Conservation (phyloP, 192 early-diverging fungal species). For the Thoreauomyces humboldtii region DNA sequence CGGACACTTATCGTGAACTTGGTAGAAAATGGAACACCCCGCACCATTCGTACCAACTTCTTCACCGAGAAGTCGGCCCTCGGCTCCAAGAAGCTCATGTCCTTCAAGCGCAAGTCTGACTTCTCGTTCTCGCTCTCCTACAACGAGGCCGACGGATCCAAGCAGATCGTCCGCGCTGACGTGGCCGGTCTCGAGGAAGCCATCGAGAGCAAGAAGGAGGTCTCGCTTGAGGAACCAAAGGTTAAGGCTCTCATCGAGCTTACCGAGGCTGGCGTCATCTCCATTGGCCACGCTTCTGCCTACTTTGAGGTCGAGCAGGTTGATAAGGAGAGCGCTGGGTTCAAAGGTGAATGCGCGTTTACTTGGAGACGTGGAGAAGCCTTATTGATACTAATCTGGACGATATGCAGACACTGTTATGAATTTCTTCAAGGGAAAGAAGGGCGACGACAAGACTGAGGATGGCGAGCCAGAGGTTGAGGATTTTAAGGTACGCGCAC, state of each 20-base stretch:
- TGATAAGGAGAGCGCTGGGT: constrained; percentile 24
- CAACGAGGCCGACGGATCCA: constrained; percentile 10
- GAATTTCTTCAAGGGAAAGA: constrained; percentile 44
- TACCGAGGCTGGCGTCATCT: constrained; percentile 72
- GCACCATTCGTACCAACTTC: constrained; percentile 50
- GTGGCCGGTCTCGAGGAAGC: constrained; percentile 72
- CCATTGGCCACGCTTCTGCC: constrained; percentile 58
- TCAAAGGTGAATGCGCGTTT: constrained; percentile 22
- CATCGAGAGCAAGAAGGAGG: constrained; percentile 60
- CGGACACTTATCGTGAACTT: constrained; percentile 32
- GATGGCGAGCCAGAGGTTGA: constrained; percentile 31
- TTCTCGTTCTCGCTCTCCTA: constrained; percentile 78
- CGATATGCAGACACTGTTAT: constrained; percentile 36
- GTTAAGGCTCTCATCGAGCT: constrained; percentile 81
- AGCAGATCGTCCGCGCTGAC: constrained; percentile 54
- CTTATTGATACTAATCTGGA: neutral
- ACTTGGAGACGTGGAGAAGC: neutral
- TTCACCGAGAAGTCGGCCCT: constrained; percentile 67
- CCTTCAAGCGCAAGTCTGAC: constrained; percentile 72
- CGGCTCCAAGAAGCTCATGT: constrained; percentile 82
- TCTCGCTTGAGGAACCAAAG: constrained; percentile 58
- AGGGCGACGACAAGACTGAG: constrained; percentile 20
- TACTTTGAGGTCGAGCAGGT: constrained; percentile 50
- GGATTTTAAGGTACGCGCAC: too few species aligned
- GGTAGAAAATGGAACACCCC: constrained; percentile 10